Percentiles rank a stretch among this genome's conserved stretches.
Evolutionary conservation across 345 rosid species (phyloP).

Genomic region (Gossypium mustelinum): DNA sequence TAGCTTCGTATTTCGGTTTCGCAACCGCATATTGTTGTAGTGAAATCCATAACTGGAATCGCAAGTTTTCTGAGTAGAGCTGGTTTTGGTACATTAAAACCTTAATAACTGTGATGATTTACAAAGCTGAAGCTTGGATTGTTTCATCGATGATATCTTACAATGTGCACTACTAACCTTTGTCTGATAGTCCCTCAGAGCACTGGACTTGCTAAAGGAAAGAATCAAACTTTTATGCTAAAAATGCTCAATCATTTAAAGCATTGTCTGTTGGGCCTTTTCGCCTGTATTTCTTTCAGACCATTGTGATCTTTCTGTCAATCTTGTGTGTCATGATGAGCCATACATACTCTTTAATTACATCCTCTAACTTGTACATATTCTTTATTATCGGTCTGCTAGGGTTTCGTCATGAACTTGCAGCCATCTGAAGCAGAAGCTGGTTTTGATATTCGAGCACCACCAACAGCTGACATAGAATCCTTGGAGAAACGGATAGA

Average conservation of each 20-base stretch:
- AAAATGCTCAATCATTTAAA: background rate
- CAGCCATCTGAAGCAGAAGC: conserved; percentile 99
- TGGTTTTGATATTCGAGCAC: conserved; percentile 81
- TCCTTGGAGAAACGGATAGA: conserved; percentile 71
- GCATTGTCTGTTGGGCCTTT: background rate
- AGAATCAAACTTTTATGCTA: background rate
- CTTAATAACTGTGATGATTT: background rate
- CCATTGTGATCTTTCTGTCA: background rate
- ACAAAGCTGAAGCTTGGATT: background rate
- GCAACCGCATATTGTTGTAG: background rate
- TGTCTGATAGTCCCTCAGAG: background rate
- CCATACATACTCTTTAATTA: background rate
- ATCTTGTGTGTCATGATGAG: background rate
- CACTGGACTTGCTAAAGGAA: background rate
- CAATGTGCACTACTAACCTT: background rate
- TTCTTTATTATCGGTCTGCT: conserved; percentile 21
- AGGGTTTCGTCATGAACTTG: conserved; percentile 96
- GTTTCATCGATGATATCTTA: background rate
- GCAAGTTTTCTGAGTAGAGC: background rate
- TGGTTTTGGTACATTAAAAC: background rate
- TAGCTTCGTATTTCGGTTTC: background rate
- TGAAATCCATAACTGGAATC: background rate
- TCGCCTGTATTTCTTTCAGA: background rate
- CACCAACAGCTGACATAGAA: conserved; percentile 64
- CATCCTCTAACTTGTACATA: conserved; percentile 3